Base-by-base conservation (phyloP, 208 protist genomes). In the Leishmania turanica region DNA sequence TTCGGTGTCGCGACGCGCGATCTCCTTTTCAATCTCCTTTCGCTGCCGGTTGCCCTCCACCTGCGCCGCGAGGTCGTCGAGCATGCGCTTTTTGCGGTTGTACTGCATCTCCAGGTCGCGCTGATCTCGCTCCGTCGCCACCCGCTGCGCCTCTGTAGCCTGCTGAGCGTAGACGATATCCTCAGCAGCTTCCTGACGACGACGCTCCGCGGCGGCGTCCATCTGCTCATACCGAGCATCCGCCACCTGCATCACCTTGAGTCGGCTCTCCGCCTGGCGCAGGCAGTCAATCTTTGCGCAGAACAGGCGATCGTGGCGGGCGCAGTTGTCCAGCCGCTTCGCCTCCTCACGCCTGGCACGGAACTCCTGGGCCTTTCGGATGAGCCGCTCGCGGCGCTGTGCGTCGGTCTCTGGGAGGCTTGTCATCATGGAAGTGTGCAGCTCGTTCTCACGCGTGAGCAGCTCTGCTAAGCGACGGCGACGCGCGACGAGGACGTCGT, bases 161-260 rank as follows among this genome's bases (percentile, higher is more conserved):
- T 97, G 94, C 84, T 97, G 90, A 4, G 80, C 84, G 79, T 93
- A 97, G 80, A 92, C 94, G 74, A 78, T 82, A 49, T 90, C 88
- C 82, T 96, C 91, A 17, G 78, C 86, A 27, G 66, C 77, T 62
- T 90, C 77, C 84, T 92, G 85, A 66, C 84, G 80, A 0, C 78
- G 76, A 31, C 92, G 92, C 47, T 78, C 77, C 21, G 87, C 84
- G 19, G 85, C 86, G 45, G 86, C 84, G 34, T 78, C 88, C 21
- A 97, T 83, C 83, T 97, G 94, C 1, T 92, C 83, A 75, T 87
- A 93, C 71, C 93, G 92, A 15, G 81, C 89, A 76, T 96, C 92
- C 0, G 94, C 78, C 15, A 95, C 87, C 84, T 97, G 94, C 94
- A 97, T 94, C 68, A 94, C 88, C 75, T 93, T 95, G 53, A 97